Conservation (phyloP, 441 rosid species). For the Syzygium malaccense region DNA sequence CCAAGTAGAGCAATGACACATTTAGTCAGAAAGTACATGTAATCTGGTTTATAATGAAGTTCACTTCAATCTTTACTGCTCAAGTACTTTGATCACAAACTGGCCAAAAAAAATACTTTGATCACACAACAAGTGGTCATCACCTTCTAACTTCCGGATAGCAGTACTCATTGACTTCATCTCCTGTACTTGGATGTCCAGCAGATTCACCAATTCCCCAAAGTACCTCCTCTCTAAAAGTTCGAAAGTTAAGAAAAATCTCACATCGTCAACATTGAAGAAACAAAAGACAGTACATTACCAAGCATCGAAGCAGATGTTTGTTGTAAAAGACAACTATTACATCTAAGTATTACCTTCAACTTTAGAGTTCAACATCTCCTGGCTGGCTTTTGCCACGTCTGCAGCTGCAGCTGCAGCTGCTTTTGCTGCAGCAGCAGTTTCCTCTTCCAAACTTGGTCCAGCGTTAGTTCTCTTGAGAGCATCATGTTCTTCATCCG, state of each 20-base stretch:
- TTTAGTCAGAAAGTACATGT: neutral
- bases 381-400: constrained; percentile 86
- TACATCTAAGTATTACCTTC: constrained; percentile 41
- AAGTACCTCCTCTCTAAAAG: constrained; percentile 44
- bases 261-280: neutral
- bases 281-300: neutral
- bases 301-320: neutral
- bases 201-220: constrained; percentile 33
- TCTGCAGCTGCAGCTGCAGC: constrained; percentile 91
- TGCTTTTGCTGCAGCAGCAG: constrained; percentile 89
- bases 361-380: constrained; percentile 53
- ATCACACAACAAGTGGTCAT: neutral
- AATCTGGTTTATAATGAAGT: neutral
- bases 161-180: constrained; percentile 56
- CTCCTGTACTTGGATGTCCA: constrained; percentile 58
- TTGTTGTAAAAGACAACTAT: neutral
- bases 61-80: neutral
- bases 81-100: neutral
- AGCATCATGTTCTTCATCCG: constrained; percentile 58
- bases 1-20: neutral
- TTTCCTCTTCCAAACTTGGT: constrained; percentile 86
- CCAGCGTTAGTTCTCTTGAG: constrained; percentile 30
- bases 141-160: constrained; percentile 65
- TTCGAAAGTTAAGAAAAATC: neutral
- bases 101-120: neutral